phyloP scores from a whole-genome alignment of 2,329 filamentous ascomycete genomes.

The Claviceps sp. region DNA sequence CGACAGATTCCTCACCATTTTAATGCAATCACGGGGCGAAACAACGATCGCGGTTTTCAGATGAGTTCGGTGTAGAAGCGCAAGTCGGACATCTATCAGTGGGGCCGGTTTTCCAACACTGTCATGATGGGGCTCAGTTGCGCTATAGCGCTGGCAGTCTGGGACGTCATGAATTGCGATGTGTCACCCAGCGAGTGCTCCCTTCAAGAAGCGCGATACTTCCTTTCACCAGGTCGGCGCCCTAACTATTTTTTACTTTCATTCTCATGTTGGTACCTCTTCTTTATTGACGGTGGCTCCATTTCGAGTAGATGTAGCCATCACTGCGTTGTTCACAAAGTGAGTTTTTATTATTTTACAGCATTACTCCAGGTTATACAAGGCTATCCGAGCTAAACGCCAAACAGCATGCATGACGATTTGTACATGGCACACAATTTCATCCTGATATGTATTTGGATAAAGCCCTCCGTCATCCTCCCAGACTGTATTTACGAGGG shows the following conservation, averaged over 20 bases:
- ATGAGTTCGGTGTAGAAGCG: constrained; percentile 4
- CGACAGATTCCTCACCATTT: constrained; percentile 14
- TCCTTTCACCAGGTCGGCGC: neutral
- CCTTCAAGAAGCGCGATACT: neutral
- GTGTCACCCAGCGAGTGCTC: neutral
- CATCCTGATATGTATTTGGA: constrained; percentile 14
- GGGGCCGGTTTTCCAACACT: constrained; percentile 3
- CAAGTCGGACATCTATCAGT: constrained; percentile 4
- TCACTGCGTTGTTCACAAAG: neutral
- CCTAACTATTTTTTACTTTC: neutral
- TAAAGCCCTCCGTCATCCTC: constrained; percentile 7
- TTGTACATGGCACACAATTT: constrained; percentile 16
- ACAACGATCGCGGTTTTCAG: neutral
- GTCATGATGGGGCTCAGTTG: neutral
- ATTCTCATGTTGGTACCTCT: neutral
- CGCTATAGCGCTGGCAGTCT: neutral
- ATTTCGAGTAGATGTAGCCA: neutral
- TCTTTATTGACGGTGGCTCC: neutral
- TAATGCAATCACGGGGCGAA: neutral
- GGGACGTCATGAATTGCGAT: neutral
- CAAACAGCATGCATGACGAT: constrained; percentile 19
- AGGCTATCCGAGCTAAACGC: constrained; percentile 20
- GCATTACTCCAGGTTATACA: constrained; percentile 15
- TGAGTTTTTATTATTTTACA: constrained; percentile 1
- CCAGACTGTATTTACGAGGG: constrained; percentile 14